Base-by-base conservation (phyloP, 768 basidiomycete species). In the Russula sp. region DNA sequence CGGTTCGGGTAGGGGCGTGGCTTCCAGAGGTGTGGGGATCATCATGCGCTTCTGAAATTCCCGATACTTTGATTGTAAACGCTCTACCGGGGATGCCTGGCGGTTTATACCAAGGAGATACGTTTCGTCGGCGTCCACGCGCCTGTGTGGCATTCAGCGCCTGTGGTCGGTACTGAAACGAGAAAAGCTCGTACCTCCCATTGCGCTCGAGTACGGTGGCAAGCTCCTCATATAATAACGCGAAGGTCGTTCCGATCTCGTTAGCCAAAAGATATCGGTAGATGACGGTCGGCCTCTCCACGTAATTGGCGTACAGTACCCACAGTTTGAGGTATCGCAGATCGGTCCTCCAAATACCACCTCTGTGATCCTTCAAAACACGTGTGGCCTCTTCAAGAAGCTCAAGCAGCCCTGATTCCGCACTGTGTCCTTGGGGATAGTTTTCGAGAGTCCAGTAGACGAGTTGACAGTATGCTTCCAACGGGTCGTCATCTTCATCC, bases 11-110 rank as follows among this genome's bases (percentile, higher is more conserved):
- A 56, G 73, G 14, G 70, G 61, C 10, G 61, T 67, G 37, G 74
- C 68, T 50, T 59, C 48, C 20, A 66, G 31, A 31, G 69, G 63
- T 1, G 76, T 71, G 32, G 76, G 75, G 27, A 80, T 78, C 86
- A 91, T 88, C 89, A 91, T 94, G 57, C 91, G 88, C 77, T 82
- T 94, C 72, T 94, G 91, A 75, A 98, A 98, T 48, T 95, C 93
- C 57, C 82, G 75, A 70, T 95, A 86, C 67, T 88, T 82, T 56
- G 76, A 79, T 72, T 89, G 83, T 3, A 99, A 80, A 54, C 86
- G 87, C 44, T 93, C 92, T 18, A 93, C 76, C 0, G 95, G 94
- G 10, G 80, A 73, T 0, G 92, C 95, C 61, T 84, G 84, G 51
- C 97, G 79, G 35, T 89, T 88, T 55, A 98, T 89, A 1, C 94